Evolutionary conservation across 164 flowering plant genomes (phyloP).

Genomic region (Vitis rupestris): DNA sequence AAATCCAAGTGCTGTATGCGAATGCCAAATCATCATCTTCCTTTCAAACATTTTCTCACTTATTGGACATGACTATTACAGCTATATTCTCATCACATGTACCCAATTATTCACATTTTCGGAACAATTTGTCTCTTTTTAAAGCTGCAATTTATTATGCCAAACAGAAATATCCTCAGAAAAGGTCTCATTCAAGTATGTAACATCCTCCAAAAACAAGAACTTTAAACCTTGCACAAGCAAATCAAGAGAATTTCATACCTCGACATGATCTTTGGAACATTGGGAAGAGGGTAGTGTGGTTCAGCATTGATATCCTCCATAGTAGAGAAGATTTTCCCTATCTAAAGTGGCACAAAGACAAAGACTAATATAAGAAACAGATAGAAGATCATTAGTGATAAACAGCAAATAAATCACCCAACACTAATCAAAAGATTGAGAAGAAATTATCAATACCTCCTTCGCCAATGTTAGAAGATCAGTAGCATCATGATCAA

Average conservation of each 20-base stretch:
- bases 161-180: too few species aligned
- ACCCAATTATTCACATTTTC: too few species aligned
- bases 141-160: too few species aligned
- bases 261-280: background rate
- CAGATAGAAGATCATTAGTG: background rate
- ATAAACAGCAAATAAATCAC: background rate
- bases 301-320: background rate
- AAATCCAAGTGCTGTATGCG: too few species aligned
- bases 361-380: background rate
- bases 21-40: too few species aligned
- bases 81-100: too few species aligned
- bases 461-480: background rate
- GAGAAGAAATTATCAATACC: background rate
- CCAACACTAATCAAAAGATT: background rate
- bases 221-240: background rate
- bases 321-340: background rate
- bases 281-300: background rate
- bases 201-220: background rate
- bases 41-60: too few species aligned
- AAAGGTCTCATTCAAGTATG: too few species aligned
- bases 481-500: background rate
- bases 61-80: too few species aligned
- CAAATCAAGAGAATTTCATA: background rate
- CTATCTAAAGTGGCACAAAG: background rate
- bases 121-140: too few species aligned